Evolutionary conservation across 2,329 filamentous ascomycete genomes (phyloP).

Genomic region (Coniella vitis): DNA sequence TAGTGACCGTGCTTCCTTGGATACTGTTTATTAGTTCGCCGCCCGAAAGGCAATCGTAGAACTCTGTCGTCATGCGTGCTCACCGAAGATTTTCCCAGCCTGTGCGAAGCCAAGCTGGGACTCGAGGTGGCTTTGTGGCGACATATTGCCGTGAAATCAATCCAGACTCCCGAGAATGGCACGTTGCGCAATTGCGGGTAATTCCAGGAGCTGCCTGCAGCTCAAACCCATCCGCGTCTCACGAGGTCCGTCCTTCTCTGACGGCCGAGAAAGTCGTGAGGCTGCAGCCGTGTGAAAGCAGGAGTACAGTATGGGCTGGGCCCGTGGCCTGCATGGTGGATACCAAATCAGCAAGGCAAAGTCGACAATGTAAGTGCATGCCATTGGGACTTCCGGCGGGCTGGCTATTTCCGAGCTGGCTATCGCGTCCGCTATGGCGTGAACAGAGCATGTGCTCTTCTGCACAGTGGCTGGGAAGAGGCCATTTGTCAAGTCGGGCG

Average conservation of each 20-base stretch:
- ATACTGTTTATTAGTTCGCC: too few relatives aligned
- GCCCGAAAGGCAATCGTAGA: background rate
- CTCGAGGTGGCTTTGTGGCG: constrained; percentile 5
- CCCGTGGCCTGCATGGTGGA: too few relatives aligned
- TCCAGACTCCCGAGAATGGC: constrained; percentile 9
- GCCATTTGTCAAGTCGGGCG: background rate
- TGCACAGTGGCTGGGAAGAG: background rate
- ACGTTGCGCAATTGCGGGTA: constrained; percentile 17
- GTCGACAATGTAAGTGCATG: too few relatives aligned
- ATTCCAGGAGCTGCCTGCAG: constrained; percentile 15
- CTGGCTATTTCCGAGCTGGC: background rate
- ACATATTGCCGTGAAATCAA: background rate
- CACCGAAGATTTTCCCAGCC: background rate
- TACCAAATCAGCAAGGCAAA: background rate
- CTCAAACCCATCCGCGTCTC: constrained; percentile 19
- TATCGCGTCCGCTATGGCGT: background rate
- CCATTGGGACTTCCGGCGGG: background rate
- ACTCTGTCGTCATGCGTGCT: background rate
- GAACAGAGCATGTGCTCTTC: background rate
- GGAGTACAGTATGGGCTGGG: background rate
- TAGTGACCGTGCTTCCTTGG: too few relatives aligned
- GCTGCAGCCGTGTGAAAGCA: background rate
- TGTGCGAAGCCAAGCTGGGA: background rate
- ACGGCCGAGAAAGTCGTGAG: background rate
- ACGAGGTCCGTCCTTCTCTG: constrained; percentile 2